Percentiles rank a stretch among this genome's conserved stretches.
Evolutionary conservation across 1,284 basidiomycete species (phyloP).

Genomic region (Thecaphora thlaspeos): DNA sequence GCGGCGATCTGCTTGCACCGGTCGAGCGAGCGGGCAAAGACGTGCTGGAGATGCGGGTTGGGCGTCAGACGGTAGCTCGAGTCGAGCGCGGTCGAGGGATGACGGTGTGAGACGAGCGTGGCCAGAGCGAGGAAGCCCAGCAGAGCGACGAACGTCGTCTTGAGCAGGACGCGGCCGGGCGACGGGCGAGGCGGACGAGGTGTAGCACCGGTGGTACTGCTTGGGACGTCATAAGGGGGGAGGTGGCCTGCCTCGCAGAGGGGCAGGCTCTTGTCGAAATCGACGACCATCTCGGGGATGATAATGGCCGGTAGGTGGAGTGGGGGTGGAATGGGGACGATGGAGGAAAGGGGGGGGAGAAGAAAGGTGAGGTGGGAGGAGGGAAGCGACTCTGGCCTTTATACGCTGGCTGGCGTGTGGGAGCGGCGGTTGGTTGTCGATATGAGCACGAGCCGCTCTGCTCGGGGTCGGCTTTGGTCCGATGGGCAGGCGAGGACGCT

Average conservation of each 20-base stretch:
- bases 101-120: constrained; percentile 17
- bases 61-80: constrained; percentile 24
- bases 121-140: constrained; percentile 16
- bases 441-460: no score
- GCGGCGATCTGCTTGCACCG: constrained; percentile 29
- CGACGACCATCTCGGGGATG: not conserved
- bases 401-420: no score
- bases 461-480: no score
- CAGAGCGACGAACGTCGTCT: constrained; percentile 1
- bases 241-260: not conserved
- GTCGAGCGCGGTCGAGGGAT: constrained; percentile 10
- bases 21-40: constrained; percentile 19
- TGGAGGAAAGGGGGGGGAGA: not conserved
- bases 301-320: no score
- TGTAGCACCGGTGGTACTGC: not conserved
- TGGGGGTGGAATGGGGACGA: no score
- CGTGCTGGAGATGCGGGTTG: constrained; percentile 14
- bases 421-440: no score
- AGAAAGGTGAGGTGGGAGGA: not conserved
- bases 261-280: not conserved
- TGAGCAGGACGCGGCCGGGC: not conserved
- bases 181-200: not conserved
- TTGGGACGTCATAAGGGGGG: not conserved
- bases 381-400: no score
- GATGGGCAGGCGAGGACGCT: no score